Percentiles rank a stretch among this genome's conserved stretches.
Evolutionary conservation across 164 flowering plant genomes (phyloP).

Genomic region (Dillenia turbinata): DNA sequence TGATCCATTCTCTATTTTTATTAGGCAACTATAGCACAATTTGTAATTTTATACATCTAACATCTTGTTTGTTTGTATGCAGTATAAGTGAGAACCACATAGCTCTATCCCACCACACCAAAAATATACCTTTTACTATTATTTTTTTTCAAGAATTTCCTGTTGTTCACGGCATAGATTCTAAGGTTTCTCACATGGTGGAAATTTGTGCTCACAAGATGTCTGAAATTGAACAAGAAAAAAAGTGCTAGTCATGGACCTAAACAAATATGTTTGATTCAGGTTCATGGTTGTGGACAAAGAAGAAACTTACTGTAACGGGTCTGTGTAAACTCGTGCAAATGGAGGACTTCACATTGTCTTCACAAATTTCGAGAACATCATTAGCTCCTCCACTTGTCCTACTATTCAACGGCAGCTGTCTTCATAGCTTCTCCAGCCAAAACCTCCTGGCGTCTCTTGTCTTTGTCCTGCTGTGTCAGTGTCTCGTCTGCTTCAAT

Average conservation of each 20-base stretch:
- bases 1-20: too few species aligned
- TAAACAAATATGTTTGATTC: background rate
- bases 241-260: background rate
- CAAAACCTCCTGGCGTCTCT: constrained; percentile 61
- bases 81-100: too few species aligned
- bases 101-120: too few species aligned
- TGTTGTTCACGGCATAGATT: too few species aligned
- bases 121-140: too few species aligned
- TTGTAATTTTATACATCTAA: too few species aligned
- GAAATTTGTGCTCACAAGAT: constrained; percentile 86
- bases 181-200: too few species aligned
- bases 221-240: constrained; percentile 34
- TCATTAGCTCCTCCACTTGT: constrained; percentile 15
- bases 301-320: constrained; percentile 52
- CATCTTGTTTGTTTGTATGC: too few species aligned
- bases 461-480: constrained; percentile 68
- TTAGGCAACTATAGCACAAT: too few species aligned
- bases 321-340: constrained; percentile 82
- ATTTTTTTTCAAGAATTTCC: too few species aligned
- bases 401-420: background rate
- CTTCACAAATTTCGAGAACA: constrained; percentile 37
- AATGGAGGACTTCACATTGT: constrained; percentile 48
- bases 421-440: constrained; percentile 22
- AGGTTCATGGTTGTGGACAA: too few species aligned
- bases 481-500: constrained; percentile 59